These are phyloP conservation scores for Dillenia turbinata DNA, from an alignment of 164 flowering plant genomes.

Conservation along the genomic window DNA sequence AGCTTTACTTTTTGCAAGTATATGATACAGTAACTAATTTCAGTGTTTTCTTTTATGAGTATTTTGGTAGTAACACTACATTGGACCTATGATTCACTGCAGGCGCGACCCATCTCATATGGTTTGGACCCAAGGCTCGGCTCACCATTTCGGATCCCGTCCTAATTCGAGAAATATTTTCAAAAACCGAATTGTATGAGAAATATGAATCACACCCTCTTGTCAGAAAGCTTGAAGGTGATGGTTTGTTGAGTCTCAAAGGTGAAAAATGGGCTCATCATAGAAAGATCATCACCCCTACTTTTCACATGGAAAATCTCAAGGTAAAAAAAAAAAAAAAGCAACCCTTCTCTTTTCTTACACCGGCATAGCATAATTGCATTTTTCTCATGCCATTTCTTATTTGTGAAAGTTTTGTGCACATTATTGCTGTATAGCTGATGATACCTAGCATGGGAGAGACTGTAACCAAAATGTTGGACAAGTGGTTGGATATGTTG, in stretches of 20 bases:
- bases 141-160: conserved; percentile 88
- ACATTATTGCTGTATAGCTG: conserved; percentile 24
- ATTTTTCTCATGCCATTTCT: not conserved
- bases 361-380: too few species aligned
- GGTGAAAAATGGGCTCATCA: conserved; percentile 99
- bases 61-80: not conserved
- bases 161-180: conserved; percentile 82
- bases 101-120: conserved; percentile 89
- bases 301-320: conserved; percentile 95
- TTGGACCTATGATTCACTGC: conserved; percentile 5
- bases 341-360: not conserved
- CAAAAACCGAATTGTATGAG: conserved; percentile 78
- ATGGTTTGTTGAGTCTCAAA: conserved; percentile 87
- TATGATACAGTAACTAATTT: too few species aligned
- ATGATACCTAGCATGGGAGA: conserved; percentile 72
- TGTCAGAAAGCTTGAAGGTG: conserved; percentile 88
- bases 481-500: conserved; percentile 45
- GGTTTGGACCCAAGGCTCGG: conserved; percentile 94
- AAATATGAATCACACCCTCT: conserved; percentile 84
- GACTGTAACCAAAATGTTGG: conserved; percentile 66
- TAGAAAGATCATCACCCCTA: conserved; percentile 78
- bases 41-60: too few species aligned
- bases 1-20: too few species aligned
- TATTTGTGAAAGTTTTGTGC: not conserved
- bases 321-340: conserved; percentile 38